Evolutionary conservation across 1,284 basidiomycete species (phyloP), one percentile per base, ranked within the genome.

Genomic region (Leccinum insigne): DNA sequence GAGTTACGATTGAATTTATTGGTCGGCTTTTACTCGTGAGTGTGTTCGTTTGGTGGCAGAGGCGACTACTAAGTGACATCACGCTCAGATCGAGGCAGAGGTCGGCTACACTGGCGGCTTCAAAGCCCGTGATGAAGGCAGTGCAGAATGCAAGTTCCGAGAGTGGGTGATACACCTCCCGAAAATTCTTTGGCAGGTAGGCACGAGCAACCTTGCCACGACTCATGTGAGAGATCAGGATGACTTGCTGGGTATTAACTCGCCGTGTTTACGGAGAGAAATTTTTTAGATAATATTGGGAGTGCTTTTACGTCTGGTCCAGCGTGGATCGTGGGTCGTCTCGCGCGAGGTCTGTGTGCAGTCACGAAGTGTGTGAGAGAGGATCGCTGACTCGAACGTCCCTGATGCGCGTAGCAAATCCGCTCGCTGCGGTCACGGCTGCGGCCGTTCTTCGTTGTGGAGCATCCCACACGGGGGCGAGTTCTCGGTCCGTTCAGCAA

Each of bases 141-240:
- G 80, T 8, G 49, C 18, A 40, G 75, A 78, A 57, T 70, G 77
- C 44, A 79, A 77, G 66, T 77, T 90, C 38, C 80, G 85, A 63
- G 84, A 87, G 32, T 92, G 92, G 91, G 65, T 91, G 18, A 71
- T 82, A 11, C 85, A 89, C 67, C 81, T 96, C 47, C 93, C 94
- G 0, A 89, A 87, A 74, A 84, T 84, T 8, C 80, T 97, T 2
- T 97, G 95, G 95, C 94, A 97, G 77, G 77, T 93, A 7, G 90
- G 90, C 1, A 78, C 78, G 14, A 85, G 78, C 60, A 86, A 92
- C 71, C 73, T 85, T 9, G 69, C 75, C 3, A 79, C 83, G 5
- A 87, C 87, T 0, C 86, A 90, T 81, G 88, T 90, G 63, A 68
- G 63, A 68, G 42, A 14, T 18, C n/a, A n/a, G 18, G 52, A 10